Base-by-base conservation (phyloP, 192 early-diverging fungal genomes). In the Lunasporangiospora selenospora region DNA sequence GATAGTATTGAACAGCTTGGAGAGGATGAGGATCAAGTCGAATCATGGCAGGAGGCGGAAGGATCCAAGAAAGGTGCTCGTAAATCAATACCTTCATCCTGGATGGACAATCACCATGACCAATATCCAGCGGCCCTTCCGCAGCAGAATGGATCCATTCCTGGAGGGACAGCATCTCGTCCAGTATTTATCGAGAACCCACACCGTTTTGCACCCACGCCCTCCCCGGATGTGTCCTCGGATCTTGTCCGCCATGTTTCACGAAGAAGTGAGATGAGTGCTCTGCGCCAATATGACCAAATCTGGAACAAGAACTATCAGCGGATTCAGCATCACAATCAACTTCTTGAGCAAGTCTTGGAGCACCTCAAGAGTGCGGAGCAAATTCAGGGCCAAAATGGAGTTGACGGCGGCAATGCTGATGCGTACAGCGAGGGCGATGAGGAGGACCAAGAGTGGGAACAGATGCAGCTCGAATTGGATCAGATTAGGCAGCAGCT, bases 181-280 rank as follows among this genome's bases (percentile, higher is more conserved):
- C n/a, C n/a, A n/a, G n/a, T n/a, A n/a, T n/a, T n/a, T n/a, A n/a
- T n/a, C n/a, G n/a, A n/a, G n/a, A n/a, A n/a, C n/a, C n/a, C n/a
- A n/a, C n/a, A n/a, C n/a, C n/a, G n/a, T n/a, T n/a, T 63, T n/a
- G 69, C 54, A 12, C 61, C 61, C 1, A 63, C 69, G 16, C 60
- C 60, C 0, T 63, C 69, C 5, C 69, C 69, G 1, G 69, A 73
- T 40, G 53, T 30, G 15, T 73, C 69, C 7, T 12, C 54, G 6
- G 60, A 73, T 27, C 27, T 73, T 36, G 33, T 34, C 3, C 69
- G 29, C 12, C 37, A 21, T n/a, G n/a, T n/a, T n/a, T n/a, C n/a
- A n/a, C n/a, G n/a, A n/a, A n/a, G n/a, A n/a, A n/a, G n/a, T n/a
- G n/a, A n/a, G n/a, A n/a, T n/a, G n/a, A 31, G 21, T 32, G 13